These are phyloP conservation scores for Calvatia gigantea DNA, from an alignment of 768 basidiomycete genomes.

Conservation along the genomic window DNA sequence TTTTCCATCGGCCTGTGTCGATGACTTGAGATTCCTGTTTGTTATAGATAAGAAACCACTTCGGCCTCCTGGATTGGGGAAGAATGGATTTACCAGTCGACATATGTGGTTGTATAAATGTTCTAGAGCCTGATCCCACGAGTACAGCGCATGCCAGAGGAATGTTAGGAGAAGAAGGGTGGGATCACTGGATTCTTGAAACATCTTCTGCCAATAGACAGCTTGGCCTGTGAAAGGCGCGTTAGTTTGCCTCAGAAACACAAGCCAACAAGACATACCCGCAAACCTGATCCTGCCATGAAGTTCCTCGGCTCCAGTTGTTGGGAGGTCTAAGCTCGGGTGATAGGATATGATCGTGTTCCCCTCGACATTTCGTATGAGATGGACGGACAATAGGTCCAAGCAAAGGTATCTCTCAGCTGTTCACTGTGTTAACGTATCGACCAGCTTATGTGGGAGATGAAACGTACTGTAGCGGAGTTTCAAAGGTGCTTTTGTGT, in stretches of 20 bases:
- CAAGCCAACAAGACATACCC: slow-evolving; percentile 21
- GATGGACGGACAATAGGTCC: slow-evolving; percentile 48
- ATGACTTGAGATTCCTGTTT: slow-evolving; percentile 48
- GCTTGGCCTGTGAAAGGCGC: slow-evolving; percentile 24
- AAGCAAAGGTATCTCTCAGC: slow-evolving; percentile 34
- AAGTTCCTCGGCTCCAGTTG: slow-evolving; percentile 38
- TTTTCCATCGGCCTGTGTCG: slow-evolving; percentile 34
- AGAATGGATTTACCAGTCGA: slow-evolving; percentile 39
- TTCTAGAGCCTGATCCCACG: slow-evolving; percentile 58
- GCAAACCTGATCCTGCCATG: slow-evolving; percentile 48
- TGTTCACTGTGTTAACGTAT: slow-evolving; percentile 9
- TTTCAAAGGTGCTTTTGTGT: slow-evolving; percentile 27
- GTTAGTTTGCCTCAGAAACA: neutral
- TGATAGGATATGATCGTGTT: slow-evolving; percentile 53
- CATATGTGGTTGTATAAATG: slow-evolving; percentile 47
- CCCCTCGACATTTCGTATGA: slow-evolving; percentile 39
- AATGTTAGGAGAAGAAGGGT: slow-evolving; percentile 49
- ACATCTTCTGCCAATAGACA: slow-evolving; percentile 42
- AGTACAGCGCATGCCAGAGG: slow-evolving; percentile 56
- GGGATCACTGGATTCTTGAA: slow-evolving; percentile 40
- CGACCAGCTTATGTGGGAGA: neutral
- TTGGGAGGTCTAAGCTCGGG: slow-evolving; percentile 31
- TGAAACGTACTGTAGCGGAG: slow-evolving; percentile 21
- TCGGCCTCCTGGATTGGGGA: neutral
- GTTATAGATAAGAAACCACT: neutral